phyloP scores from a whole-genome alignment of 2,329 filamentous ascomycete species.

The Talaromyces amestolkiae region DNA sequence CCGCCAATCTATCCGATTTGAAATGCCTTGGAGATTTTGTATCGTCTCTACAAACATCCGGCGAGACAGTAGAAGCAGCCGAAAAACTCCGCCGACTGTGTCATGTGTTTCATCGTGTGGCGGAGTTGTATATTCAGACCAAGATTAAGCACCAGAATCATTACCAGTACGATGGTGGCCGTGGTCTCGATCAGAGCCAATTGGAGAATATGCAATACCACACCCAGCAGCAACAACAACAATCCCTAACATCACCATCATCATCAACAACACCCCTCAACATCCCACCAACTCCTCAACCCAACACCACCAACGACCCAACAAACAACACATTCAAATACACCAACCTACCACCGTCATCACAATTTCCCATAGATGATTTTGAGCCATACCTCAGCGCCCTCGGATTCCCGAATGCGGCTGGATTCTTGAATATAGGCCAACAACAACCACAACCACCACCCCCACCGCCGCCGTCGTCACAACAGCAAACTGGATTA shows the following conservation, averaged over 20 bases:
- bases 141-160: slow-evolving; percentile 17
- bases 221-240: slow-evolving; percentile 8
- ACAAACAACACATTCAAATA: slow-evolving; percentile 2
- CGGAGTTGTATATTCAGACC: slow-evolving; percentile 21
- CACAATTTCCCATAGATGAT: slow-evolving; percentile 16
- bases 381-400: slow-evolving; percentile 22
- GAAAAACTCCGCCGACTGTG: slow-evolving; percentile 58
- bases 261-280: slow-evolving; percentile 6
- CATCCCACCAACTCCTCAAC: not conserved
- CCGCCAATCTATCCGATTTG: slow-evolving; percentile 50
- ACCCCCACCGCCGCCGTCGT: not conserved
- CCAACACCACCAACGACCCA: not conserved
- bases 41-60: slow-evolving; percentile 49
- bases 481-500: slow-evolving; percentile 4
- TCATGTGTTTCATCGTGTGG: slow-evolving; percentile 33
- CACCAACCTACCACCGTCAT: not conserved
- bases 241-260: not conserved
- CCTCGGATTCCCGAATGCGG: slow-evolving; percentile 20
- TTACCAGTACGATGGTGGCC: not conserved
- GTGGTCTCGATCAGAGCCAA: not conserved
- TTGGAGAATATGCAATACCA: slow-evolving; percentile 1
- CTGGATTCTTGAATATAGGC: slow-evolving; percentile 18
- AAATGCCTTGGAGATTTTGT: slow-evolving; percentile 53
- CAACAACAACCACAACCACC: slow-evolving; percentile 12
- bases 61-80: slow-evolving; percentile 52